phyloP scores from a whole-genome alignment of 331 rosid genomes.

The Stylosanthes scabra region DNA sequence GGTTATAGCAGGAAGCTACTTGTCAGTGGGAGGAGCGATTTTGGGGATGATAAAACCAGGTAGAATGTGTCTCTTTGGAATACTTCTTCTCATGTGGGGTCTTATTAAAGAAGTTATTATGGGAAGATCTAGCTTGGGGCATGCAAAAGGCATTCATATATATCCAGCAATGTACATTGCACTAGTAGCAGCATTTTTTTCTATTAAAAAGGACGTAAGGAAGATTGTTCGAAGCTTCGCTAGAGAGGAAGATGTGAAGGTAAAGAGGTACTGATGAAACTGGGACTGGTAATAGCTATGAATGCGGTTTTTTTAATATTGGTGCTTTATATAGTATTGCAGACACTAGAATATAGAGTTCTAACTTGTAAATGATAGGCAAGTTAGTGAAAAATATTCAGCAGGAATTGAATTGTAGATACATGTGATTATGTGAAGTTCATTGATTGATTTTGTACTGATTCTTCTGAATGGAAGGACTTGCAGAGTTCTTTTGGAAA shows the following conservation, averaged over 20 bases:
- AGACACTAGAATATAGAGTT: not conserved
- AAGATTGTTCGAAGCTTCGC: slow-evolving; percentile 58
- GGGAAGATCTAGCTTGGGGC: slow-evolving; percentile 41
- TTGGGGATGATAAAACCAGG: slow-evolving; percentile 66
- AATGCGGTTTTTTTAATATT: not conserved
- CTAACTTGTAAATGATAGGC: slow-evolving; percentile 18
- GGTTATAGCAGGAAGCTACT: slow-evolving; percentile 89
- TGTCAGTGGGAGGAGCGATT: slow-evolving; percentile 80
- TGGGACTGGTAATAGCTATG: not conserved
- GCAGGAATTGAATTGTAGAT: slow-evolving; percentile 29
- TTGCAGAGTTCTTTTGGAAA: slow-evolving; percentile 8
- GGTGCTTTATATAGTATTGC: slow-evolving; percentile 24
- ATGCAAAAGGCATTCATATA: slow-evolving; percentile 40
- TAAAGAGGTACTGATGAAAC: slow-evolving; percentile 44
- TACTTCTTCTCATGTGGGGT: slow-evolving; percentile 76
- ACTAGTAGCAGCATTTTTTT: slow-evolving; percentile 62
- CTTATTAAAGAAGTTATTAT: slow-evolving; percentile 54
- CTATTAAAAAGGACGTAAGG: slow-evolving; percentile 71
- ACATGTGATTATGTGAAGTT: not conserved
- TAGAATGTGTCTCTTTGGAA: slow-evolving; percentile 73
- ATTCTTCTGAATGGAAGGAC: slow-evolving; percentile 16
- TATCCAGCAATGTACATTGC: slow-evolving; percentile 65
- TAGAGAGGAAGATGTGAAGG: slow-evolving; percentile 34
- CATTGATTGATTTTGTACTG: slow-evolving; percentile 22
- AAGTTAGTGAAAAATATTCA: slow-evolving; percentile 22